Evolutionary conservation across 805 yeast species (phyloP), one percentile per base, ranked within the genome.

Genomic region (Ogataea nakhonphanomensis): DNA sequence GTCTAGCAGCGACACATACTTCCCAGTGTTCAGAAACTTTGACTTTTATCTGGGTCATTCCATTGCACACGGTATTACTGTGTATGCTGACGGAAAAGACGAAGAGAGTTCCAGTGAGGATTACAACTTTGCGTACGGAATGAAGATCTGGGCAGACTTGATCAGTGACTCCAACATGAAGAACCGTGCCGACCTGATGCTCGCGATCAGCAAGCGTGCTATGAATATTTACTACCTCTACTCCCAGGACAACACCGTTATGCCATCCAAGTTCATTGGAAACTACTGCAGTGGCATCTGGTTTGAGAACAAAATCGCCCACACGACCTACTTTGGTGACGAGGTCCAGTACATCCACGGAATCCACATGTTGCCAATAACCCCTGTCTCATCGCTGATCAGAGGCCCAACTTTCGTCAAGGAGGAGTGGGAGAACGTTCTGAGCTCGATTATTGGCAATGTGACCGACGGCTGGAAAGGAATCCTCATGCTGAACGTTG

Each of bases 391-490:
- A 3, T 76, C 85, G 0, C 81, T 70, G 48, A 70, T 81, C 11
- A 66, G 89, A 54, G 64, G 69, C 3, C 73, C 76, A 4, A 61
- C 61, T 2, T 83, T 78, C 64, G 84, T 77, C 3, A 55, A 64
- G 51, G 77, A 83, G 54, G 90, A 84, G 59, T 84, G 87, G 87
- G 70, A 74, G 13, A 70, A 73, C 42, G 72, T 72, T 37, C 62
- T 82, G 40, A 58, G 60, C 7, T 45, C 58, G 0, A 71, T 76
- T 25, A 71, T 78, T 10, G 68, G 67, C 33, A 58, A 59, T 32
- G 73, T 82, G n/a, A 73, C 72, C 7, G 83, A 74, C 57, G 90
- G 90, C 0, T 83, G 91, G 91, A 79, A 71, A 50, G 89, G 90
- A 13, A 70, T 83, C 4, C 67, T 89, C 44, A 78, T 82, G 73